Conservation (phyloP, 202 grass and related monocot species). For the Carex arenaria region DNA sequence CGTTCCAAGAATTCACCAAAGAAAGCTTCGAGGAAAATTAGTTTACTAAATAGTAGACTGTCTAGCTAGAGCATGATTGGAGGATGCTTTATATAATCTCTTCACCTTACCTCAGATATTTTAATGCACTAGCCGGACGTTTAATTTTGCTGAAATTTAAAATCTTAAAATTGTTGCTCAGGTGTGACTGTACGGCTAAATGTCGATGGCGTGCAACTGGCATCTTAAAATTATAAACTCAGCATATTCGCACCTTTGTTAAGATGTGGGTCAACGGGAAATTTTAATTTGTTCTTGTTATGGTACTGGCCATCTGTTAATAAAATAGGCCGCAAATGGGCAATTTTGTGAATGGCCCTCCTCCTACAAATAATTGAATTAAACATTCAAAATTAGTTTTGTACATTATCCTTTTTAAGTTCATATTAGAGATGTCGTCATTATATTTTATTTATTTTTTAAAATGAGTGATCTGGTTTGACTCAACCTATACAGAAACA, state of each 20-base stretch:
- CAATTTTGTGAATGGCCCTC: no score
- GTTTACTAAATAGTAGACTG: not conserved
- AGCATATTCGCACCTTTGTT: constrained; percentile 7
- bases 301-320: not conserved
- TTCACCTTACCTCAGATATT: not conserved
- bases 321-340: no score
- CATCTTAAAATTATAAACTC: not conserved
- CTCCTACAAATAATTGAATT: no score
- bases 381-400: no score
- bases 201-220: not conserved
- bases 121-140: no score
- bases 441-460: no score
- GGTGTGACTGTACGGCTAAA: not conserved
- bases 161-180: not conserved
- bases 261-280: not conserved
- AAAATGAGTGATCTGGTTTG: no score
- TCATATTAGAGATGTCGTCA: no score
- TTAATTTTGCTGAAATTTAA: not conserved
- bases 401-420: no score
- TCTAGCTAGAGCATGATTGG: not conserved
- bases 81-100: not conserved
- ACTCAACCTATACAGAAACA: no score
- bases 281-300: no score
- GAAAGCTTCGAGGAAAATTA: not conserved
- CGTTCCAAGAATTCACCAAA: not conserved